These are phyloP conservation scores for Neodidymelliopsis sp. DNA, from an alignment of 2,329 filamentous ascomycete genomes.

Conservation along the genomic window DNA sequence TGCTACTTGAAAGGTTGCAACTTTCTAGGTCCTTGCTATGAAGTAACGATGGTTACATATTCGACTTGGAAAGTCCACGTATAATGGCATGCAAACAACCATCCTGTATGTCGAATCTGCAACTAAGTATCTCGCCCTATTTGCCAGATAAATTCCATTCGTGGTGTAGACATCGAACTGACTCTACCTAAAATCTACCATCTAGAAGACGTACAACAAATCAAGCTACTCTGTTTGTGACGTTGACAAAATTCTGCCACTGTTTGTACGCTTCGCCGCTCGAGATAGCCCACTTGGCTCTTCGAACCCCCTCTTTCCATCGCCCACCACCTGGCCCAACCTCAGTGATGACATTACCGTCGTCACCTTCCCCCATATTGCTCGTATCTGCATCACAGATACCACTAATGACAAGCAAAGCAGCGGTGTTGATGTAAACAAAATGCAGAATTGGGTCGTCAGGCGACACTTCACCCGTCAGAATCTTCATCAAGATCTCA, in stretches of 20 bases:
- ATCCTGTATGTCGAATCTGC: too few species aligned
- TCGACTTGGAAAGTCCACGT: too few species aligned
- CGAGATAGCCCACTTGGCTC: slow-evolving; percentile 85
- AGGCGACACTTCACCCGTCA: slow-evolving; percentile 74
- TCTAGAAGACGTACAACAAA: background rate
- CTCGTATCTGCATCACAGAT: slow-evolving; percentile 85
- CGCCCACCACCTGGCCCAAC: slow-evolving; percentile 83
- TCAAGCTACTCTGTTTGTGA: slow-evolving; percentile 66
- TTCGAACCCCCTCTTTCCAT: slow-evolving; percentile 93
- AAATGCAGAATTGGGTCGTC: slow-evolving; percentile 91
- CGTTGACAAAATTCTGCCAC: slow-evolving; percentile 83
- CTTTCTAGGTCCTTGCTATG: too few species aligned
- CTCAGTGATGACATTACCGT: slow-evolving; percentile 81
- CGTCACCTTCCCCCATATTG: slow-evolving; percentile 79
- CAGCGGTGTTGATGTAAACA: slow-evolving; percentile 91
- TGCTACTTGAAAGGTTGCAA: too few species aligned
- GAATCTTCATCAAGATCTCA: slow-evolving; percentile 77
- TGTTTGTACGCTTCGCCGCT: slow-evolving; percentile 86
- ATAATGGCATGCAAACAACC: too few species aligned
- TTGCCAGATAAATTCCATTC: too few species aligned
- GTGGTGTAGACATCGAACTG: too few species aligned
- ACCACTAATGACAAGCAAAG: slow-evolving; percentile 83
- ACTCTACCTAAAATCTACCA: too few species aligned
- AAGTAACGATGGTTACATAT: too few species aligned
- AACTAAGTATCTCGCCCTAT: too few species aligned